Conservation (phyloP, 805 yeast genomes). For the Clavispora phyllophila region DNA sequence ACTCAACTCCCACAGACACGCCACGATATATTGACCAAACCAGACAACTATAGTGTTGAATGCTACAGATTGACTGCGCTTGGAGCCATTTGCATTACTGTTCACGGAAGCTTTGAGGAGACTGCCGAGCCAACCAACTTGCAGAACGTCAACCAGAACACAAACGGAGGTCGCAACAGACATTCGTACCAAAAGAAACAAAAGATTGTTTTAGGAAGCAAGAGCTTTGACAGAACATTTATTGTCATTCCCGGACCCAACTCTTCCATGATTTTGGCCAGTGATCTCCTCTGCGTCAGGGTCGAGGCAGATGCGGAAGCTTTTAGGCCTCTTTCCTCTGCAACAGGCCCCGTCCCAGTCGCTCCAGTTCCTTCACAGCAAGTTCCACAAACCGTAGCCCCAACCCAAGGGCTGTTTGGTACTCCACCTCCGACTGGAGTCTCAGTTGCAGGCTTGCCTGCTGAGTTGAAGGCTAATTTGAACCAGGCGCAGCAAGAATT, state of each 20-base stretch:
- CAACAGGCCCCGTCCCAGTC: constrained; percentile 12
- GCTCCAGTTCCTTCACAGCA: constrained; percentile 13
- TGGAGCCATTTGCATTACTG: constrained; percentile 67
- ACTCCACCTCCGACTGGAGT: constrained; percentile 7
- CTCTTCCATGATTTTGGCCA: constrained; percentile 75
- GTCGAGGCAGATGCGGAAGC: constrained; percentile 11
- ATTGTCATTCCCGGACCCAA: constrained; percentile 67
- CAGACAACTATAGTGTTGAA: constrained; percentile 71
- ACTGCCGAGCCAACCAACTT: constrained; percentile 46
- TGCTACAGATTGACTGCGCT: constrained; percentile 66
- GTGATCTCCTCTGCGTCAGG: constrained; percentile 67
- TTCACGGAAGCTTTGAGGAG: constrained; percentile 87
- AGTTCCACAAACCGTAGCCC: neutral
- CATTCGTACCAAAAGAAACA: constrained; percentile 18
- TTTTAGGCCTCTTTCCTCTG: constrained; percentile 6
- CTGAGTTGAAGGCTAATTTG: constrained; percentile 49
- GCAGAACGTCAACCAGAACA: constrained; percentile 17
- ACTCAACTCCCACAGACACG: constrained; percentile 69
- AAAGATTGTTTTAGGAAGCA: constrained; percentile 42
- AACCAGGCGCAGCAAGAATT: constrained; percentile 57
- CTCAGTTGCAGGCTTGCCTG: constrained; percentile 37
- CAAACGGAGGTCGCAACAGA: constrained; percentile 13
- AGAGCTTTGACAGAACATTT: constrained; percentile 84
- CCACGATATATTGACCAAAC: constrained; percentile 62
- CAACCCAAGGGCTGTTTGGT: neutral